Percentiles rank a stretch among this genome's conserved stretches.
These are phyloP conservation scores for Solanum habrochaites DNA, from an alignment of 257 asterid species.

Conservation along the genomic window DNA sequence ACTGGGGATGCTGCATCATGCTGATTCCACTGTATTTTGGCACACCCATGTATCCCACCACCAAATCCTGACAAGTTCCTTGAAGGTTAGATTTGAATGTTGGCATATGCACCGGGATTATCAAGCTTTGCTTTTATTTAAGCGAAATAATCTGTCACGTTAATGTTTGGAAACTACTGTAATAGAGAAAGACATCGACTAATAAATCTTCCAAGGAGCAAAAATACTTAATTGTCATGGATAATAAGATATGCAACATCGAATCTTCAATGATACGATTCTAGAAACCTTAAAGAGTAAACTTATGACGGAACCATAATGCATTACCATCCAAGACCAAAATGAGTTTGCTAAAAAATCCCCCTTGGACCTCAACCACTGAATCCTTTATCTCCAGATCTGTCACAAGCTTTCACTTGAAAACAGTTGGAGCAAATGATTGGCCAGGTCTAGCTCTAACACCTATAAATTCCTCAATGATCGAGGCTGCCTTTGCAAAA, in stretches of 20 bases:
- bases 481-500: background rate
- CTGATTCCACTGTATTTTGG: constrained; percentile 81
- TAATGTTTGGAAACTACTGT: background rate
- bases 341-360: background rate
- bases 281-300: background rate
- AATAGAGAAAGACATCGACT: background rate
- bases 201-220: background rate
- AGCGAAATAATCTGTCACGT: background rate
- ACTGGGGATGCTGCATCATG: constrained; percentile 94
- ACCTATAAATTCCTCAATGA: background rate
- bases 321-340: background rate
- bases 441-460: background rate
- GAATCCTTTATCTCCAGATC: background rate
- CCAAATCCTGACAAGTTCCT: constrained; percentile 69
- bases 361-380: background rate
- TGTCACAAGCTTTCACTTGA: background rate
- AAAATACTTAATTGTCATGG: background rate
- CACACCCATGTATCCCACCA: constrained; percentile 98
- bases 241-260: background rate
- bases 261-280: background rate
- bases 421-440: background rate
- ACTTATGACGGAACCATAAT: background rate
- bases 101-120: background rate
- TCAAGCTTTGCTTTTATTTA: background rate
- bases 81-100: background rate